A percentile compares a stretch with the other conserved stretches of the same genome.
Evolutionary conservation across 305 asterid genomes (phyloP).

Genomic region (Vinca major): DNA sequence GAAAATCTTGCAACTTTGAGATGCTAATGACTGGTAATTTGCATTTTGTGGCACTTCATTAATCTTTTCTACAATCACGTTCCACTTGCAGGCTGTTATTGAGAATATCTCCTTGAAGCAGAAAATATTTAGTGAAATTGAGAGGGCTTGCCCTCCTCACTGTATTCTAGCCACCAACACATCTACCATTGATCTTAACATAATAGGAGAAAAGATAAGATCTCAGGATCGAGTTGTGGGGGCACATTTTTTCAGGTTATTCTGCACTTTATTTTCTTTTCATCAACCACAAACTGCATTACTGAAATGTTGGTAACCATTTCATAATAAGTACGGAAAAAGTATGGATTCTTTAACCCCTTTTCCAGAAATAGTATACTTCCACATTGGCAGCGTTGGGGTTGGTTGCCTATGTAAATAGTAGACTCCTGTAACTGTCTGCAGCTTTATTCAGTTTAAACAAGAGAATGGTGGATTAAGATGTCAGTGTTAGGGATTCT

Average conservation of each 20-base stretch:
- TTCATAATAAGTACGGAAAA: background rate
- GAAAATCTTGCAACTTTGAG: background rate
- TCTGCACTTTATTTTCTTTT: conserved; percentile 1
- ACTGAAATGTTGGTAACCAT: background rate
- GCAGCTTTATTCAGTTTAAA: background rate
- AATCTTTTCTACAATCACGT: conserved; percentile 21
- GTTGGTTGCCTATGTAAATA: no score
- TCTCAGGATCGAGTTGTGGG: conserved; percentile 88
- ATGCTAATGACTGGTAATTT: conserved; percentile 1
- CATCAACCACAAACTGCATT: background rate
- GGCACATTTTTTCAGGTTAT: conserved; percentile 96
- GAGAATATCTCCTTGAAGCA: conserved; percentile 77
- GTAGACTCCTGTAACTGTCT: no score
- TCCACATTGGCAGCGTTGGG: no score
- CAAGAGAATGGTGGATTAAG: background rate
- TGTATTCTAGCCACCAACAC: conserved; percentile 92
- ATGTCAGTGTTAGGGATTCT: background rate
- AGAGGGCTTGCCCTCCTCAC: conserved; percentile 81
- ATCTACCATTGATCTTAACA: conserved; percentile 81
- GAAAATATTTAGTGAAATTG: conserved; percentile 68
- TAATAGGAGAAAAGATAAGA: conserved; percentile 59
- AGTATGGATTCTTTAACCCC: background rate
- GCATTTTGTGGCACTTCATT: conserved; percentile 7
- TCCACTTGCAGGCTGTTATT: conserved; percentile 74
- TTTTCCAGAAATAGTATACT: no score